phyloP scores from a whole-genome alignment of 116 monocot species.

The Papilionanthe hybrid region DNA sequence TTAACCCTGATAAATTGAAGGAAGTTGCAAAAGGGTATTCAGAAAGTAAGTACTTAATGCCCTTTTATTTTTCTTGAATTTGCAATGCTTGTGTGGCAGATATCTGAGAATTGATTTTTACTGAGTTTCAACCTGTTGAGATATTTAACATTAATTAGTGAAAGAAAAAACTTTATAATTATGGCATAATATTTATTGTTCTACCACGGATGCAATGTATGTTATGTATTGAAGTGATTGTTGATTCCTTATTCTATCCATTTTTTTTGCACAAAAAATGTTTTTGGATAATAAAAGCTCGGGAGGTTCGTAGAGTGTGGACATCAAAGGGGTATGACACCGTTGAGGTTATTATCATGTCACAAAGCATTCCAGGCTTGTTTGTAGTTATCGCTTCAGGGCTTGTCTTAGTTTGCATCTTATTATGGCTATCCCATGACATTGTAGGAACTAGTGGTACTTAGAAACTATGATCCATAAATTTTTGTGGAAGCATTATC shows the following conservation, averaged over 20 bases:
- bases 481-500: too few species aligned
- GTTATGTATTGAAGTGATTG: neutral
- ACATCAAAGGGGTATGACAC: too few species aligned
- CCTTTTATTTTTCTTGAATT: neutral
- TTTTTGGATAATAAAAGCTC: too few species aligned
- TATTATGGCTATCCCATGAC: too few species aligned
- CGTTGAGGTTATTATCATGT: too few species aligned
- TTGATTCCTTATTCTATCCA: neutral
- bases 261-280: too few species aligned
- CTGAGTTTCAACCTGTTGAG: neutral
- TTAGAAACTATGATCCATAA: too few species aligned
- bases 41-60: constrained; percentile 32
- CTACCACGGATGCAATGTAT: neutral
- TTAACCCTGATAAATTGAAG: constrained; percentile 64
- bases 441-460: too few species aligned
- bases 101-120: neutral
- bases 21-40: constrained; percentile 54
- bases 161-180: neutral
- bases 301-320: too few species aligned
- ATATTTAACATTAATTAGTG: neutral
- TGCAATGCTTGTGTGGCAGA: neutral
- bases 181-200: neutral
- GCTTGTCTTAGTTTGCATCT: too few species aligned
- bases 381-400: too few species aligned
- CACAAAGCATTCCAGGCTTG: too few species aligned